phyloP scores from a whole-genome alignment of 2,329 filamentous ascomycete genomes.

The Hypomyces rosellus region DNA sequence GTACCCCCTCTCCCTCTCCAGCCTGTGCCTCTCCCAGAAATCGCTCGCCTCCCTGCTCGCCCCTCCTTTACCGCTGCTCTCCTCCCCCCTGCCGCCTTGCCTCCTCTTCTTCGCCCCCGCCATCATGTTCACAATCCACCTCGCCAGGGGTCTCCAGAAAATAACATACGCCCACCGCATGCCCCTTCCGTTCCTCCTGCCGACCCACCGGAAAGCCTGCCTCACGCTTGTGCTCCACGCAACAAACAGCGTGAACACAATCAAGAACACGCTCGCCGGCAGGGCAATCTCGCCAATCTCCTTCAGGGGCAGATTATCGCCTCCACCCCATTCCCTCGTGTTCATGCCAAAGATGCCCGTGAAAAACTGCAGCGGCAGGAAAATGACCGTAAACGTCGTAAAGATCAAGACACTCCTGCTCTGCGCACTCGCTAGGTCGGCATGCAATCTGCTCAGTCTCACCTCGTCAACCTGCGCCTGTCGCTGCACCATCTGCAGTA shows the following conservation, averaged over 20 bases:
- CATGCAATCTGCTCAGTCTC: constrained; percentile 54
- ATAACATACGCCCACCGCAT: constrained; percentile 18
- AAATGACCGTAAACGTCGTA: constrained; percentile 57
- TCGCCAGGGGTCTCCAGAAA: constrained; percentile 18
- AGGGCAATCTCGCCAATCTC: constrained; percentile 43
- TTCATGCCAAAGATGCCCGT: constrained; percentile 62
- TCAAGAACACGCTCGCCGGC: constrained; percentile 42
- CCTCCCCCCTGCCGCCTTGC: constrained; percentile 13
- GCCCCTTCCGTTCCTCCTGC: constrained; percentile 8
- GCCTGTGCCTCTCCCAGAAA: constrained; percentile 35
- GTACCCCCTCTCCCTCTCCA: constrained; percentile 35
- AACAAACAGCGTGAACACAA: constrained; percentile 44
- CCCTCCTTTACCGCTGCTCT: constrained; percentile 12
- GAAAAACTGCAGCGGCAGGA: constrained; percentile 59
- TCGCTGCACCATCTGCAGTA: constrained; percentile 61
- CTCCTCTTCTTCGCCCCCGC: constrained; percentile 14
- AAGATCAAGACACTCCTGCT: constrained; percentile 61
- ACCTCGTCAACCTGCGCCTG: constrained; percentile 62
- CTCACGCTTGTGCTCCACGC: constrained; percentile 49
- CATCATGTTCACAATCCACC: constrained; percentile 2
- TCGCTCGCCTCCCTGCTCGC: constrained; percentile 31
- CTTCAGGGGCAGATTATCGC: constrained; percentile 36
- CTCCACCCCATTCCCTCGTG: constrained; percentile 52
- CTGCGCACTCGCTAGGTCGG: constrained; percentile 56
- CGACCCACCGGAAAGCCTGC: constrained; percentile 22